These are phyloP conservation scores for Hypomontagnella submonticulosa DNA, from an alignment of 495 filamentous ascomycete species.

Conservation along the genomic window DNA sequence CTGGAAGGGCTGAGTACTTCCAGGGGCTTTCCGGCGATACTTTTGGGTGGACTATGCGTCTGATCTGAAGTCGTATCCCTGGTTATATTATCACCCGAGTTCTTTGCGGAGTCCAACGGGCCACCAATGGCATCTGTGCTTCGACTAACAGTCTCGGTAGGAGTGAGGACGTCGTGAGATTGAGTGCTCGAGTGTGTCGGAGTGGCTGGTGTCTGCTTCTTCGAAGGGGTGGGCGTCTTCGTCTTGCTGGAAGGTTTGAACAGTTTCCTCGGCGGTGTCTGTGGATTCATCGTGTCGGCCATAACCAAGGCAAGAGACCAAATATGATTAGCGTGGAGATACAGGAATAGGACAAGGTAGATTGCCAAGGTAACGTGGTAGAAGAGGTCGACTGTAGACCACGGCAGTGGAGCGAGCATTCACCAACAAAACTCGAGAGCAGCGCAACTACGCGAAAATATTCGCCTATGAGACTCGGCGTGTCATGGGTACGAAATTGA, in stretches of 20 bases:
- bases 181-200: slow-evolving; percentile 28
- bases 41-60: slow-evolving; percentile 7
- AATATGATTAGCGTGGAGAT: slow-evolving; percentile 32
- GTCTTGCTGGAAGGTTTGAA: slow-evolving; percentile 49
- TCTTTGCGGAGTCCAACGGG: slow-evolving; percentile 1
- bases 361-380: slow-evolving; percentile 28
- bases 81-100: background rate
- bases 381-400: slow-evolving; percentile 34
- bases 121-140: slow-evolving; percentile 27
- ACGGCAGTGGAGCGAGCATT: slow-evolving; percentile 23
- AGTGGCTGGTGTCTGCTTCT: slow-evolving; percentile 32
- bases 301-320: slow-evolving; percentile 25
- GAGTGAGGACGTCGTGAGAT: slow-evolving; percentile 40
- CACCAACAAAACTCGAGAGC: slow-evolving; percentile 16
- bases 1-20: slow-evolving; percentile 12
- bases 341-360: slow-evolving; percentile 39
- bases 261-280: slow-evolving; percentile 46
- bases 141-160: slow-evolving; percentile 41
- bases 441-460: slow-evolving; percentile 7
- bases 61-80: background rate
- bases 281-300: slow-evolving; percentile 42
- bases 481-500: slow-evolving; percentile 1
- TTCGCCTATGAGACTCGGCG: slow-evolving; percentile 17
- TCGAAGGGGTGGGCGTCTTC: slow-evolving; percentile 41
- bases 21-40: slow-evolving; percentile 20